Evolutionary conservation across 768 basidiomycete species (phyloP).

Genomic region (Tulasnella sp.): DNA sequence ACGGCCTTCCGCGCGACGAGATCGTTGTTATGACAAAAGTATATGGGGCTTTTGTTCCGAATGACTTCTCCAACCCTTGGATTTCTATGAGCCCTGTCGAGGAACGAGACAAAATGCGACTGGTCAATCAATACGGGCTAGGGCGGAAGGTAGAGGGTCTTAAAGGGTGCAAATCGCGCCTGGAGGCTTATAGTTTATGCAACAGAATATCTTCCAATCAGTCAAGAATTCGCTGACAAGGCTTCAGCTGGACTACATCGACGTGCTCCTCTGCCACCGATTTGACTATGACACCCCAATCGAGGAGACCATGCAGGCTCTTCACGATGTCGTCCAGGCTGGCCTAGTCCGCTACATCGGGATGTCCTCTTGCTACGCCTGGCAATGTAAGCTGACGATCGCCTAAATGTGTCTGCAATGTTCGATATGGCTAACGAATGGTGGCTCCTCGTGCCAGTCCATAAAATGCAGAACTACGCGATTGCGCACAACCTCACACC

Average conservation of each 20-base stretch:
- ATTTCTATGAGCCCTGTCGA: no score
- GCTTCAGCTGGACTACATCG: no score
- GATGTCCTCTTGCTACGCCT: slow-evolving; percentile 52
- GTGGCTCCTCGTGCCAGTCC: slow-evolving; percentile 37
- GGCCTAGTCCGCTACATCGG: slow-evolving; percentile 61
- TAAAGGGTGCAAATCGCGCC: no score
- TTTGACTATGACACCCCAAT: slow-evolving; percentile 33
- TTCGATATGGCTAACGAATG: background rate
- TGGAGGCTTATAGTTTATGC: no score
- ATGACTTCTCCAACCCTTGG: no score
- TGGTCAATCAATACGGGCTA: no score
- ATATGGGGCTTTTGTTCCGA: no score
- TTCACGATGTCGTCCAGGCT: slow-evolving; percentile 42
- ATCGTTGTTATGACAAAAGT: slow-evolving; percentile 78
- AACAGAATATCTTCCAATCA: no score
- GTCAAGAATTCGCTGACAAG: no score
- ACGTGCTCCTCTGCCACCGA: slow-evolving; percentile 35
- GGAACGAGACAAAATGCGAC: no score
- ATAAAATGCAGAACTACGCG: slow-evolving; percentile 47
- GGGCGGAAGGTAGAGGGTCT: no score
- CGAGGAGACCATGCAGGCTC: no score
- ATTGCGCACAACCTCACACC: background rate
- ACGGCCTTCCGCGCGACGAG: slow-evolving; percentile 52
- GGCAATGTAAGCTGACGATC: slow-evolving; percentile 44
- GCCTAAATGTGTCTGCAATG: background rate